Conservation (phyloP, 768 basidiomycete species). For the Galerina sulciceps region DNA sequence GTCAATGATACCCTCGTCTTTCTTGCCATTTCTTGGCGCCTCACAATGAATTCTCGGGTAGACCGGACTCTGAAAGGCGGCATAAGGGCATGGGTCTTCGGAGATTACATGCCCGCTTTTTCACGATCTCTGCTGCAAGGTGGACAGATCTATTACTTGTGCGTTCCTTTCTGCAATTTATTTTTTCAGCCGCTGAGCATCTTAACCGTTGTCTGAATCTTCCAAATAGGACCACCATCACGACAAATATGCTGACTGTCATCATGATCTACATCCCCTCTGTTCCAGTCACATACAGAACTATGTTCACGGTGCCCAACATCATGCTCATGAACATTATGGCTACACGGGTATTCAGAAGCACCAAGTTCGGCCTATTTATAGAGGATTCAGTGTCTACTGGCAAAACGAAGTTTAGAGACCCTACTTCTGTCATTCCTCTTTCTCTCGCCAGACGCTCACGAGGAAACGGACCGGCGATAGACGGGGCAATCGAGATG, state of each 20-base stretch:
- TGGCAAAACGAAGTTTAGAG: not conserved
- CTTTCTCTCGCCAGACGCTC: slow-evolving; percentile 1
- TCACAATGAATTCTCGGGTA: slow-evolving; percentile 17
- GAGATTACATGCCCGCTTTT: slow-evolving; percentile 26
- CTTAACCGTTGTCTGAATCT: not conserved
- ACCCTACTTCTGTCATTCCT: slow-evolving; percentile 1
- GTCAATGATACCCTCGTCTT: slow-evolving; percentile 37
- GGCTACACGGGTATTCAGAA: slow-evolving; percentile 19
- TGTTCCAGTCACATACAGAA: slow-evolving; percentile 9
- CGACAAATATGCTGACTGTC: slow-evolving; percentile 12
- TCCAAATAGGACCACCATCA: slow-evolving; percentile 8
- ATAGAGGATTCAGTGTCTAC: slow-evolving; percentile 32
- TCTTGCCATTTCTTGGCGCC: slow-evolving; percentile 35
- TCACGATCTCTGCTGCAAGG: slow-evolving; percentile 29
- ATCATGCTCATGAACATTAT: slow-evolving; percentile 21
- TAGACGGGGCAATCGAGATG: not conserved
- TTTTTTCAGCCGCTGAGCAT: not conserved
- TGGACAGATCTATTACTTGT: slow-evolving; percentile 36
- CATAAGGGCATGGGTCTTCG: slow-evolving; percentile 20
- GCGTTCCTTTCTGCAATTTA: not conserved
- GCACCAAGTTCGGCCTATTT: slow-evolving; percentile 11
- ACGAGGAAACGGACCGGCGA: not conserved
- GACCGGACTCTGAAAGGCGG: slow-evolving; percentile 9
- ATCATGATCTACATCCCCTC: slow-evolving; percentile 11
- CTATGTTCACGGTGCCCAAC: slow-evolving; percentile 15